phyloP scores from a whole-genome alignment of 257 asterid species.

The Solanum piurae region DNA sequence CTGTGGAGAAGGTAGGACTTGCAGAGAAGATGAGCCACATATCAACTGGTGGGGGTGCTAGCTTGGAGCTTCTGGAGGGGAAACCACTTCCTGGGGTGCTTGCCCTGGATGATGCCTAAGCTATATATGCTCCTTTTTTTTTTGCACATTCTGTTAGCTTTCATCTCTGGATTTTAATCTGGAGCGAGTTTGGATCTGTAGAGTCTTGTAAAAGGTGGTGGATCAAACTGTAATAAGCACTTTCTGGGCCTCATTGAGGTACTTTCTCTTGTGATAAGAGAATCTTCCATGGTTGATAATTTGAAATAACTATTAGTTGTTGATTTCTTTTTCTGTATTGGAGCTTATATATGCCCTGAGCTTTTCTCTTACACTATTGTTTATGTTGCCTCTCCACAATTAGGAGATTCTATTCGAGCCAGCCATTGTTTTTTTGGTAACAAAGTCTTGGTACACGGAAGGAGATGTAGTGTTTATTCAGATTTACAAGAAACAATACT shows the following conservation, averaged over 20 bases:
- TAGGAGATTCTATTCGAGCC: background rate
- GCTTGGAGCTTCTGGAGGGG: constrained; percentile 92
- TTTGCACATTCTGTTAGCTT: background rate
- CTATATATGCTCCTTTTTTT: background rate
- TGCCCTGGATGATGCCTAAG: constrained; percentile 64
- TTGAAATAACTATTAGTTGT: background rate
- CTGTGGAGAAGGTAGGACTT: constrained; percentile 86
- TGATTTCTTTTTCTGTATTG: background rate
- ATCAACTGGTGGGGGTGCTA: constrained; percentile 93
- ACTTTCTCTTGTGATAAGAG: background rate
- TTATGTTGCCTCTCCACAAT: background rate
- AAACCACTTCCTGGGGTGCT: constrained; percentile 78
- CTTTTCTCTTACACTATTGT: background rate
- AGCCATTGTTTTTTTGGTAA: background rate
- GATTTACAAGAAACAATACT: background rate
- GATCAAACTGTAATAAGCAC: background rate
- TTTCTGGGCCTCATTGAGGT: background rate
- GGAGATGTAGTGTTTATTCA: background rate
- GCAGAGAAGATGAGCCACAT: constrained; percentile 95
- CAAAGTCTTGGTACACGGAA: background rate
- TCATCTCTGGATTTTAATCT: background rate
- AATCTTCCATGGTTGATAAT: background rate
- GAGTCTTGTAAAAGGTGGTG: background rate
- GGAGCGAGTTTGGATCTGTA: background rate
- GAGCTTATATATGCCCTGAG: background rate